Base-by-base conservation (phyloP, 108 stramenopile genomes). In the Conticribra weissflogii region DNA sequence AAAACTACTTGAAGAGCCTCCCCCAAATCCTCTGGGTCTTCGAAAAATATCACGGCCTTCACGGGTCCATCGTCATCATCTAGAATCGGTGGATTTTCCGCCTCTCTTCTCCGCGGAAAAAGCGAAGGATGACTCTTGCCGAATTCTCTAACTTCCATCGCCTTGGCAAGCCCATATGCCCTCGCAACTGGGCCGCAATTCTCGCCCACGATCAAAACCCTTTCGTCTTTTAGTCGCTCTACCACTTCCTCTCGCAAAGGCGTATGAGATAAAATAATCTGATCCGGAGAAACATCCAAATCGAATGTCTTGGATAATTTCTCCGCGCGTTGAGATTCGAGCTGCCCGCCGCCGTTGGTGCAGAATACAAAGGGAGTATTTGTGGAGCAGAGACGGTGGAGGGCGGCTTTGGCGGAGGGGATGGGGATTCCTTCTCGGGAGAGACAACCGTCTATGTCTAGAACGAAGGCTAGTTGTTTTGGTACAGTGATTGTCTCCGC, bases 391-490 rank as follows among this genome's bases (percentile, higher is more conserved):
- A 66, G 65, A 22, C 3, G 29, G 33, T 41, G 65, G 16, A 66
- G 52, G 2, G 54, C 65, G 2, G 19, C 22, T 56, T 56, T 56
- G 33, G 65, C 25, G 3, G 52, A 33, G 5, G 54, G 54, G 19
- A 66, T 66, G 12, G 65, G 65, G 15, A 66, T 52, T 23, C 65
- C 52, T 56, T 66, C 65, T 54, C 25, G 27, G 27, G 65, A 66
- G 50, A 66, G 50, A 29, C 65, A 66, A 23, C 65, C 65, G 29
- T 66, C 65, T 33, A 66, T 66, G 65, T 66, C 65, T 7, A 66
- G 27, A 29, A 66, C 50, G 52, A 66, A 66, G 3, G 65, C 65
- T 9, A 41, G 36, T 9, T 41, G 36, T 41, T n/a, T n/a, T n/a
- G n/a, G n/a, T n/a, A n/a, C n/a, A n/a, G n/a, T n/a, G n/a, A n/a